Evolutionary conservation across 768 basidiomycete genomes (phyloP).

Genomic region (Lentinula detonsa): DNA sequence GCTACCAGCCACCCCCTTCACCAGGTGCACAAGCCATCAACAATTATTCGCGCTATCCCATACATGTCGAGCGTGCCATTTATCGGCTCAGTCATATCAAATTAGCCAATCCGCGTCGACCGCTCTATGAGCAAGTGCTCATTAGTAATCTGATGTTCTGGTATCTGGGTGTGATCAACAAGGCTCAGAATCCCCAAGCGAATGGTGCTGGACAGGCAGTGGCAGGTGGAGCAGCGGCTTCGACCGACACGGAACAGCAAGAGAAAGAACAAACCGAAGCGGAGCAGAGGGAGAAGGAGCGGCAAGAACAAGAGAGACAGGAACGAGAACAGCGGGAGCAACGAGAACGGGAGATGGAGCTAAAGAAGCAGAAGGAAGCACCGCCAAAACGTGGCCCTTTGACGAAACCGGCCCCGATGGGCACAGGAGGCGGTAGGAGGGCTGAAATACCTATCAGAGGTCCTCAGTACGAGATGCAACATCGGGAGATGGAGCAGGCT

Average conservation of each 20-base stretch:
- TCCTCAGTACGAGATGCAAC: constrained; percentile 93
- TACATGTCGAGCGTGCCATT: constrained; percentile 97
- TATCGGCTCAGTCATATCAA: constrained; percentile 98
- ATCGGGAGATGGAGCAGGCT: constrained; percentile 89
- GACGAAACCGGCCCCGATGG: constrained; percentile 54
- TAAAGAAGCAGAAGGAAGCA: constrained; percentile 47
- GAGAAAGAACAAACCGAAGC: constrained; percentile 33
- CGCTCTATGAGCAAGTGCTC: constrained; percentile 93
- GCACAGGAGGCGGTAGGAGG: constrained; percentile 47
- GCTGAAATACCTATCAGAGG: constrained; percentile 86
- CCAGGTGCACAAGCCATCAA: constrained; percentile 38
- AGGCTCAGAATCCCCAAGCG: constrained; percentile 51
- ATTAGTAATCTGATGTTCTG: constrained; percentile 98
- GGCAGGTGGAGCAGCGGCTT: constrained; percentile 31
- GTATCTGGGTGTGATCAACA: constrained; percentile 98
- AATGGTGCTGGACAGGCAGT: constrained; percentile 29
- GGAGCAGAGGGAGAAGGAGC: constrained; percentile 35
- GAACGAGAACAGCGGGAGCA: constrained; percentile 40
- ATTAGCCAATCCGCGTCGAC: constrained; percentile 92
- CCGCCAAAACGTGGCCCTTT: constrained; percentile 51
- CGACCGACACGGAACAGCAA: constrained; percentile 36
- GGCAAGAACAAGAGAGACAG: constrained; percentile 32
- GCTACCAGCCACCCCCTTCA: constrained; percentile 53
- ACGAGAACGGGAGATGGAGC: constrained; percentile 40
- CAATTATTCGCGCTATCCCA: constrained; percentile 80